Percentiles rank a stretch among this genome's conserved stretches.
Conservation (phyloP, 768 basidiomycete species). For the Cubamyces lactineus region DNA sequence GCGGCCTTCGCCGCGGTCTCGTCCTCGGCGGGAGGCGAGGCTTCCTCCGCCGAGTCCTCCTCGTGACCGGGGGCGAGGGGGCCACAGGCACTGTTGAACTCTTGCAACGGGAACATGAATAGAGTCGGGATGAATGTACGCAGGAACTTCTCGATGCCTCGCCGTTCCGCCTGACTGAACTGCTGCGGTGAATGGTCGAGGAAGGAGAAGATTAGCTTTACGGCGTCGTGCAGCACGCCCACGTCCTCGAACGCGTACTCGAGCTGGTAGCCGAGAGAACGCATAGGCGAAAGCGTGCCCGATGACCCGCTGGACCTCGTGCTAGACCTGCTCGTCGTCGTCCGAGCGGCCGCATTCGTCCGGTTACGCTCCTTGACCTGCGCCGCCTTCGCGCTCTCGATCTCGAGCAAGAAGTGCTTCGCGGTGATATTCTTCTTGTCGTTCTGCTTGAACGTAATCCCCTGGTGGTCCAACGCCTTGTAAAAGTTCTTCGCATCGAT, state of each 20-base stretch:
- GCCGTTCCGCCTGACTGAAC: conserved; percentile 77
- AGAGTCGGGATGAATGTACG: conserved; percentile 82
- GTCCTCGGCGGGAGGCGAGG: conserved; percentile 22
- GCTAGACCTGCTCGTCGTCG: conserved; percentile 1
- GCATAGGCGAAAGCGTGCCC: conserved; percentile 6
- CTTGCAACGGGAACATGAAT: conserved; percentile 68
- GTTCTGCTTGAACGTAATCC: conserved; percentile 90
- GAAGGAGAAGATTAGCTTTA: conserved; percentile 90
- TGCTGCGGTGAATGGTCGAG: conserved; percentile 83
- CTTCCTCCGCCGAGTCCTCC: conserved; percentile 35
- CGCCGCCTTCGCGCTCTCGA: conserved; percentile 67
- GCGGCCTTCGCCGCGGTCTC: conserved; percentile 29
- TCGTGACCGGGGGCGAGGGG: conserved; percentile 54
- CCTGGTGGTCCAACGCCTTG: conserved; percentile 96
- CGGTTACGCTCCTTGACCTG: conserved; percentile 48
- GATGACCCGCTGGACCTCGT: conserved; percentile 14
- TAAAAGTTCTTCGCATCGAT: conserved; percentile 98
- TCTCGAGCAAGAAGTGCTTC: conserved; percentile 80
- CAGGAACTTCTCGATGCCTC: conserved; percentile 83
- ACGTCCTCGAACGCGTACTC: conserved; percentile 79
- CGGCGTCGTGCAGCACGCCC: conserved; percentile 80
- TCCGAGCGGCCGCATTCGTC: conserved; percentile 10
- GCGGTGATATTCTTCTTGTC: conserved; percentile 93
- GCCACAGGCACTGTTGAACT: conserved; percentile 66
- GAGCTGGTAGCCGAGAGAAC: conserved; percentile 69